Percentiles rank a stretch among this genome's conserved stretches.
Conservation (phyloP, 306 rosid genomes). For the Malus orientalis region DNA sequence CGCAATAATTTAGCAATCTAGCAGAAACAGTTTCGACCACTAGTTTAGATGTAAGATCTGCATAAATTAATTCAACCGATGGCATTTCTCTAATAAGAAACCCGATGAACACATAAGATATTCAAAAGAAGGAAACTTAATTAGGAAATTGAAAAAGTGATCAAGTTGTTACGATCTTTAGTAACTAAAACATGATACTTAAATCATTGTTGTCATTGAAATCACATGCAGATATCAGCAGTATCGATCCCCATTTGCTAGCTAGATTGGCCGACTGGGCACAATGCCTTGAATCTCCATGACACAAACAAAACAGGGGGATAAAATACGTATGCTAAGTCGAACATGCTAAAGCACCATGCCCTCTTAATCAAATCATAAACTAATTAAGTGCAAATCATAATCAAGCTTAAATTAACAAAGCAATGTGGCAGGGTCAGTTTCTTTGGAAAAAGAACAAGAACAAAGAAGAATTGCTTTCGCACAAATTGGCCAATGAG, state of each 20-base stretch:
- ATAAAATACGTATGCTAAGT: neutral
- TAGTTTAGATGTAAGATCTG: no score
- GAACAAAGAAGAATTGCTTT: constrained; percentile 12
- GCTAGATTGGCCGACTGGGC: neutral
- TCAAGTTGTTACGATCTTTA: neutral
- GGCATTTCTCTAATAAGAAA: neutral
- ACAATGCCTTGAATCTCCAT: constrained; percentile 19
- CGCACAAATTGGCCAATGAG: constrained; percentile 26
- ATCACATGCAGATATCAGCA: constrained; percentile 9
- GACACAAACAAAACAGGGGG: constrained; percentile 14
- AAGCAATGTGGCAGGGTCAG: constrained; percentile 31
- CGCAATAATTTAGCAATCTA: no score
- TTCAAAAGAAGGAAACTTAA: neutral
- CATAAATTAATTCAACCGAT: neutral
- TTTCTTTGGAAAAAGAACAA: constrained; percentile 27
- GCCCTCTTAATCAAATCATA: neutral
- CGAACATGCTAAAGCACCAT: neutral
- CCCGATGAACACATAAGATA: neutral
- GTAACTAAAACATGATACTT: neutral
- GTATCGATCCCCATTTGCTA: neutral
- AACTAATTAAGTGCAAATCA: constrained; percentile 20
- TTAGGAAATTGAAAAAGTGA: neutral
- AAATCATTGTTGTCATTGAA: constrained; percentile 4
- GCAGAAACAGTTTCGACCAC: no score
- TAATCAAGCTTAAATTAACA: constrained; percentile 1